Base-by-base conservation (phyloP, 2,329 filamentous ascomycete species). In the Sporothrix humicola region DNA sequence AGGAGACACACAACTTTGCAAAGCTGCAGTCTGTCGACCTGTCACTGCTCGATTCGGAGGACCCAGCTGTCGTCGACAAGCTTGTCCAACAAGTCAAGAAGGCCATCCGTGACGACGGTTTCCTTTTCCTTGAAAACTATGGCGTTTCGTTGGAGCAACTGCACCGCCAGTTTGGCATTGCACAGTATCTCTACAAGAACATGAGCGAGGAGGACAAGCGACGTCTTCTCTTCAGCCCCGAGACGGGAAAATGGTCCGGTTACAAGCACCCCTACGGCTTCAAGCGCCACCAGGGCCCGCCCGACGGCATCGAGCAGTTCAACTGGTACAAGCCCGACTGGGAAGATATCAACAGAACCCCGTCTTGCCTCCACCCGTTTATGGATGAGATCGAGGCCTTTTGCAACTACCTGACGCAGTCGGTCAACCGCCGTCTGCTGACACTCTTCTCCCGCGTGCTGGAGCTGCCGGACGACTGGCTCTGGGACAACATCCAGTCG, bases 271-370 rank as follows among this genome's bases (percentile, higher is more conserved):
- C 75, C n/a, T 84, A 79, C 77, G 85, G 81, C 75, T 85, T 81
- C 80, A 84, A 84, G 82, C 83, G 84, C 63, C 78, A 83, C 54
- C 81, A 80, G 1, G 84, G 83, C 1, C 77, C 80, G 13, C 77
- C 81, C 17, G 86, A 87, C 76, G 85, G 85, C 2, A 87, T 87
- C 72, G 85, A 87, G 75, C 85, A 87, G 74, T 87, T 87, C 79
- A 87, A 87, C 79, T 87, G 83, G 82, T 87, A 87, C 79, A 82
- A 81, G 31, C 78, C 78, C 0, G 84, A 87, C 65, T 86, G 83
- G 82, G 79, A 83, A 74, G 79, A 84, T 73, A 75, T 79, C 26
- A 77, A 81, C 66, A 87, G 83, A 8, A 79, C 82, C 0, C 86
- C 85, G 0, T 81, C 74, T n/a, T 87, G 85, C 69, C 77, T 86